Evolutionary conservation across 1,139 yeast genomes (phyloP), one percentile per base, ranked within the genome.

Genomic region (Wickerhamomyces sp.): DNA sequence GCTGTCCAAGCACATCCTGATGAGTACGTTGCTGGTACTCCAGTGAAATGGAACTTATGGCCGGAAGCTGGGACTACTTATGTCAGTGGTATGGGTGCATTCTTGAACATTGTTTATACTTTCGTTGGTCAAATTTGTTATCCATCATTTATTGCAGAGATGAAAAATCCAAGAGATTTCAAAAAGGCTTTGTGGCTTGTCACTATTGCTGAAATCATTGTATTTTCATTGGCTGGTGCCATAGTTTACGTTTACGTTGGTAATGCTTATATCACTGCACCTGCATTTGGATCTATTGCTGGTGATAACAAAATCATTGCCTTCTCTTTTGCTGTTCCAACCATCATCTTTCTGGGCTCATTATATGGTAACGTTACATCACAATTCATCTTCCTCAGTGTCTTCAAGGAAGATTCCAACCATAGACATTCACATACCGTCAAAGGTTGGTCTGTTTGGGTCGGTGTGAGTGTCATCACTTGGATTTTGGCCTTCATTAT

Each of bases 81-180:
- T 50, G 81, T 77, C n/a, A 58, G 63, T 30, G 83, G 70, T 6
- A 77, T 78, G 82, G 63, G 71, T 38, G 84, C 84, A 0, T 69
- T 74, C 51, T 67, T 79, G 55, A 79, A 79, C 61, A 79, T 79
- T 52, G 78, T 77, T 32, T 79, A 78, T 61, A 78, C 84, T 1
- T 78, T 79, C 62, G 84, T 78, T 32, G 85, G 84, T 5, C 84
- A 79, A 61, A 75, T 79, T 57, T 76, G 81, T 3, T 78, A 78
- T 52, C 84, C 84, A 1, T 76, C 81, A 14, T 78, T 79, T 59
- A 79, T 79, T 50, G 68, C 78, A 18, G 82, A 79, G 57, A 79
- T 79, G 84, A 72, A 69, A 52, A 66, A 70, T 46, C 84, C 84
- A 26, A 65, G 65, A 39, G 84, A 79, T 43, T 79, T 79, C 65